Conservation (phyloP, 1,139 yeast genomes). For the Saccharomyces uvarum region DNA sequence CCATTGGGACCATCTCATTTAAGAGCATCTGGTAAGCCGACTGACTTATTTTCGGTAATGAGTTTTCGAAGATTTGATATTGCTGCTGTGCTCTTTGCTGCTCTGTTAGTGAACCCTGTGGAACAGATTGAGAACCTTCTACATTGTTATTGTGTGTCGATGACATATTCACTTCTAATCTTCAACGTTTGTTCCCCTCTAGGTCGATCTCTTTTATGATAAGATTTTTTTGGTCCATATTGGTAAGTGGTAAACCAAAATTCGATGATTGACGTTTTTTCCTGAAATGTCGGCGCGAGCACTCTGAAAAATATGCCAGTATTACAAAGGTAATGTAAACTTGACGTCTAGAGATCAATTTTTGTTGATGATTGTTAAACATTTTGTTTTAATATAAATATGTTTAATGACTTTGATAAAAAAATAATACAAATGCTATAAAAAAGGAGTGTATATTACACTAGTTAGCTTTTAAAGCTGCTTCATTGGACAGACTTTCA, state of each 20-base stretch:
- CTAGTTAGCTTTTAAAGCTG: conserved; percentile 13
- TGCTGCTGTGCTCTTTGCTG: conserved; percentile 26
- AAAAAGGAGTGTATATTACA: background rate
- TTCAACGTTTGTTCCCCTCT: background rate
- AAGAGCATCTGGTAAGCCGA: conserved; percentile 40
- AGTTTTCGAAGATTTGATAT: conserved; percentile 26
- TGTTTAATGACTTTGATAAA: background rate
- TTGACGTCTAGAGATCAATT: background rate
- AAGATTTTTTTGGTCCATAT: background rate
- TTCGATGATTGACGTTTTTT: background rate
- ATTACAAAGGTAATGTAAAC: background rate
- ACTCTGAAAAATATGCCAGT: background rate
- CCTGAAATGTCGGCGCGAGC: background rate
- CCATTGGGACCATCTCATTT: conserved; percentile 68
- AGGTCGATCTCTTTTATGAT: background rate
- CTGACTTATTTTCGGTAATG: conserved; percentile 27
- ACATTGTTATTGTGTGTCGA: background rate
- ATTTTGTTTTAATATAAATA: background rate
- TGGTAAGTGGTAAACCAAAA: background rate
- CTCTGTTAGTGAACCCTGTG: conserved; percentile 13
- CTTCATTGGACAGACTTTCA: conserved; percentile 42
- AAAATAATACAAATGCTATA: background rate
- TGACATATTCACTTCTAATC: background rate
- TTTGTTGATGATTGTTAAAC: background rate
- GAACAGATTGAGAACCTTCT: conserved; percentile 1